phyloP scores from a whole-genome alignment of 1,284 basidiomycete genomes.

The Heterobasidion annosum region DNA sequence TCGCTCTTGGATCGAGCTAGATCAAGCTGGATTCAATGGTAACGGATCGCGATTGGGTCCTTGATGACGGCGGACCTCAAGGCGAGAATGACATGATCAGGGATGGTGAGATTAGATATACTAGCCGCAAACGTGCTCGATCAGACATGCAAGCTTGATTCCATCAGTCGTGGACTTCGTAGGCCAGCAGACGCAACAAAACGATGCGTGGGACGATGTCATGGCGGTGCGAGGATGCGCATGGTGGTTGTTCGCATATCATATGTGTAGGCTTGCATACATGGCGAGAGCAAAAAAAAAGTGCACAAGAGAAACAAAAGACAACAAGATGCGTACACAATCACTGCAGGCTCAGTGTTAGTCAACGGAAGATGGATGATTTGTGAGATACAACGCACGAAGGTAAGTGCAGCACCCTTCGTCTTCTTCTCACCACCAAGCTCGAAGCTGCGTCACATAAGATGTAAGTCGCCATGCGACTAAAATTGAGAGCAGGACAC shows the following conservation, averaged over 20 bases:
- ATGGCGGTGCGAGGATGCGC: slow-evolving; percentile 1
- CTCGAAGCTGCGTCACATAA: slow-evolving; percentile 67
- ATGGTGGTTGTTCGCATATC: slow-evolving; percentile 15
- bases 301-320: slow-evolving; percentile 8
- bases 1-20: no score
- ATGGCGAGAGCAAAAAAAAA: slow-evolving; percentile 9
- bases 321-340: slow-evolving; percentile 8
- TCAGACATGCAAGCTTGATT: no score
- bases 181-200: not conserved
- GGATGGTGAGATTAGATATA: no score
- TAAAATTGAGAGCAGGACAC: slow-evolving; percentile 22
- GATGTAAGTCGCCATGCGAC: slow-evolving; percentile 12
- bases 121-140: no score
- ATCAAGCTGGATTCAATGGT: no score
- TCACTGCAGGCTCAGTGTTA: slow-evolving; percentile 13
- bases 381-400: slow-evolving; percentile 49
- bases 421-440: slow-evolving; percentile 99
- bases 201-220: not conserved
- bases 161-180: no score
- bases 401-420: slow-evolving; percentile 89
- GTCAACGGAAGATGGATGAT: slow-evolving; percentile 4
- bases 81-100: no score
- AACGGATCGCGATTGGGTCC: no score
- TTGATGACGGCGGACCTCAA: no score
- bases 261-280: slow-evolving; percentile 13